Base-by-base conservation (phyloP, 1,284 basidiomycete species). In the Leccinum insigne region DNA sequence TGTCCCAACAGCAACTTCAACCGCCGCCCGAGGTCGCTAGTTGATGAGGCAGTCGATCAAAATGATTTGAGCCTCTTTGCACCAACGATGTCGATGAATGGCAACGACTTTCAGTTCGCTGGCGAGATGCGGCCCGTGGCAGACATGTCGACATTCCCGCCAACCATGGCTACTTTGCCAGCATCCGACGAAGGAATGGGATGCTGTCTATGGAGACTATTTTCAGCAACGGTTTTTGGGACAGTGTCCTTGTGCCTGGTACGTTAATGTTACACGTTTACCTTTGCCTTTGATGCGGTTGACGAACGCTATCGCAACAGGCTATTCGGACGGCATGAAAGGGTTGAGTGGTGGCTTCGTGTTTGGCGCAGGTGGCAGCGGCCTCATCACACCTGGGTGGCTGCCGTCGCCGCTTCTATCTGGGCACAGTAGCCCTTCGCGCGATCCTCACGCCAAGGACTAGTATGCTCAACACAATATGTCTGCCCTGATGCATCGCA, bases 241-340 rank as follows among this genome's bases (percentile, higher is more conserved):
- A 94, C 75, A 93, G 83, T 72, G 87, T 94, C 68, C 84, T 94
- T 38, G 88, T 94, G 57, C 92, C 92, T 71, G 92, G 91, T 92
- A 70, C 67, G 88, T 80, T 56, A 61, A 16, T 58, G 6, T 42
- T 18, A 32, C 63, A 63, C 32, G 32, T 35, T 35, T 35, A 35
- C 32, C 32, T 35, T 35, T 52, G 21, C 49, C 18, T 59, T 11
- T n/a, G 18, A 14, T 21, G 14, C 58, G 38, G 58, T 58, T 76
- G 56, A 77, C 35, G 26, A 60, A 62, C 49, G 18, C 4, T 29
- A 40, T 63, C 62, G 68, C 52, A 62, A 69, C 69, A 93, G 92
- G 92, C 1, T 94, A 91, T 70, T 85, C 86, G 59, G 90, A 90
- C 69, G 83, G 86, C 23, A 83, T 92, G 80, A 92, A 93, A 74